Base-by-base conservation (phyloP, 371 early-diverging fungal species). In the Dichotomocladium elegans region DNA sequence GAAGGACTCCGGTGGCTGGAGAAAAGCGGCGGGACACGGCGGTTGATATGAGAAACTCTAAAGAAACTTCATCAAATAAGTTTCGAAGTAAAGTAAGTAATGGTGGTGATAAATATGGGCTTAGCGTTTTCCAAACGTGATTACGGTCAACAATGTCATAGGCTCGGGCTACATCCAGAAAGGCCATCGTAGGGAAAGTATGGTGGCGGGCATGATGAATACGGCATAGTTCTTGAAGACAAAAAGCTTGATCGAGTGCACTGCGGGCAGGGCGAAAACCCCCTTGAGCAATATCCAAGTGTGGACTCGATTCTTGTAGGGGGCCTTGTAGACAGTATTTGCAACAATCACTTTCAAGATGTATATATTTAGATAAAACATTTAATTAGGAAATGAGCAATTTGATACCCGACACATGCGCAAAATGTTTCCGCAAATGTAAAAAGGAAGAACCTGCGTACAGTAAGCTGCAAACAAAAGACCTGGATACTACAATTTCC, bases 241-340 rank as follows among this genome's bases (percentile, higher is more conserved):
- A 47, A 3, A 47, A 26, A 1, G 47, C 42, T 47, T 55, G 55
- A 25, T 47, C 48, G 7, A 55, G 40, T 3, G 48, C 17, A 11
- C 47, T 31, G 19, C 47, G 37, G 12, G 12, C 3, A 2, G 31
- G 37, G 2, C 62, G 60, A 33, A 73, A 73, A 1, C 69, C 67
- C 28, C 67, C 69, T 53, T 73, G 67, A 0, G 60, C 58, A 7
- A 61, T 46, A 21, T 70, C 70, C 9, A 52, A 43, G n/a, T n/a
- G n/a, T n/a, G n/a, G n/a, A n/a, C n/a, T n/a, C n/a, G 0, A 25
- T 2, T 21, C 37, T 15, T 30, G 57, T 26, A 4, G 24, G 37
- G 9, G 33, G 6, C 31, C 34, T 2, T 44, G 11, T 0, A 60
- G 40, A 43, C 47, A 54, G 3, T 35, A 21, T 51, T 60, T n/a